Conservation (phyloP, 768 basidiomycete species). For the Macrolepiota fuliginosa region DNA sequence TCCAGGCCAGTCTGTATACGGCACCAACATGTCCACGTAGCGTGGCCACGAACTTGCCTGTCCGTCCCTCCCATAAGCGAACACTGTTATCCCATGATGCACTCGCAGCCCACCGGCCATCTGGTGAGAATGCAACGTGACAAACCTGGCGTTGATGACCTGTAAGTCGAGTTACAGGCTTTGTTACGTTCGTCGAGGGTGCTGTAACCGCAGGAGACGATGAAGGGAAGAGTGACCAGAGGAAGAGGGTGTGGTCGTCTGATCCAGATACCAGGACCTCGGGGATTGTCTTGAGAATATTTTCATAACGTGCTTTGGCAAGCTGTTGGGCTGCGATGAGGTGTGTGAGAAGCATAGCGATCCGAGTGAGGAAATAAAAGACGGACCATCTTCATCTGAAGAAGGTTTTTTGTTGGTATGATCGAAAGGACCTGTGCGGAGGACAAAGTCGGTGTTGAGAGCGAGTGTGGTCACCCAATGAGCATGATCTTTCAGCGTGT, state of each 20-base stretch:
- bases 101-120: slow-evolving; percentile 88
- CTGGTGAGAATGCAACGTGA: slow-evolving; percentile 93
- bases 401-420: slow-evolving; percentile 77
- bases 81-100: slow-evolving; percentile 91
- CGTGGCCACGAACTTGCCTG: slow-evolving; percentile 87
- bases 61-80: slow-evolving; percentile 85
- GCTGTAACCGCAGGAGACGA: slow-evolving; percentile 23
- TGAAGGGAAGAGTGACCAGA: slow-evolving; percentile 83
- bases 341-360: background rate
- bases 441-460: slow-evolving; percentile 91
- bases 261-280: slow-evolving; percentile 94
- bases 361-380: background rate
- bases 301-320: slow-evolving; percentile 77
- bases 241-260: slow-evolving; percentile 96
- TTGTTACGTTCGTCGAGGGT: slow-evolving; percentile 30
- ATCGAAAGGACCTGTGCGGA: slow-evolving; percentile 94
- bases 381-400: slow-evolving; percentile 79
- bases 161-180: slow-evolving; percentile 68
- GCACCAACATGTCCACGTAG: slow-evolving; percentile 91
- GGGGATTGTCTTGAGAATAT: slow-evolving; percentile 58
- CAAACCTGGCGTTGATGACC: slow-evolving; percentile 95
- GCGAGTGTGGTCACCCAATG: slow-evolving; percentile 99
- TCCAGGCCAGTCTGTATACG: slow-evolving; percentile 95
- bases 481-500: slow-evolving; percentile 91
- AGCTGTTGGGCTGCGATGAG: slow-evolving; percentile 61